phyloP scores from a whole-genome alignment of 331 rosid genomes.

The Quercus tomentella region DNA sequence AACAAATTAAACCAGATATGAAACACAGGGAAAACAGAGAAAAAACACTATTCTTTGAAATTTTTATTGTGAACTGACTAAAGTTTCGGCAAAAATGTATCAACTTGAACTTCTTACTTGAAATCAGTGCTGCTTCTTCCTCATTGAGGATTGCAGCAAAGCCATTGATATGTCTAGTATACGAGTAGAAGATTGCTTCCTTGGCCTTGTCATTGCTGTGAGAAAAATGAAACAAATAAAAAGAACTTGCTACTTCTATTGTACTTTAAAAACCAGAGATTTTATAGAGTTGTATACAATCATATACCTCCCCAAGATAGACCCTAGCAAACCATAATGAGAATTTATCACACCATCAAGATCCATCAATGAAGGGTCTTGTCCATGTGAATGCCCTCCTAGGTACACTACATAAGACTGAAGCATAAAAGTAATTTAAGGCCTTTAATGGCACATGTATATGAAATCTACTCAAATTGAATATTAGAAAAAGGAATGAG shows the following conservation, averaged over 20 bases:
- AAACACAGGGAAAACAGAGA: background rate
- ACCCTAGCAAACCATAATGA: conserved; percentile 34
- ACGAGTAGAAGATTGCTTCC: conserved; percentile 36
- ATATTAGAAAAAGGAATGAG: too few relatives aligned
- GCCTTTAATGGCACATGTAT: background rate
- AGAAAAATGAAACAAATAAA: background rate
- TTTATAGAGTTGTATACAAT: background rate
- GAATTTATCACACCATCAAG: conserved; percentile 11
- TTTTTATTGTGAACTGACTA: background rate
- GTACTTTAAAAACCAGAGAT: background rate
- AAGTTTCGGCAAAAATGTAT: background rate
- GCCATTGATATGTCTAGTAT: conserved; percentile 36
- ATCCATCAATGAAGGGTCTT: conserved; percentile 1
- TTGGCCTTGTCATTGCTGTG: conserved; percentile 28
- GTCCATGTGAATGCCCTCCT: conserved; percentile 24
- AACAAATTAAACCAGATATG: background rate
- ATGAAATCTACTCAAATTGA: too few relatives aligned
- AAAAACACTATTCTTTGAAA: background rate
- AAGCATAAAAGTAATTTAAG: background rate
- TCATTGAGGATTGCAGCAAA: conserved; percentile 43
- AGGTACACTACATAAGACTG: conserved; percentile 51
- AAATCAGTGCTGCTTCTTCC: conserved; percentile 17
- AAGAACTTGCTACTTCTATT: background rate
- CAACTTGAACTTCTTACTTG: conserved; percentile 18
- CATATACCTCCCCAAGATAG: conserved; percentile 27